These are phyloP conservation scores for Phaffia tasmanica DNA, from an alignment of 768 basidiomycete species.

Conservation along the genomic window DNA sequence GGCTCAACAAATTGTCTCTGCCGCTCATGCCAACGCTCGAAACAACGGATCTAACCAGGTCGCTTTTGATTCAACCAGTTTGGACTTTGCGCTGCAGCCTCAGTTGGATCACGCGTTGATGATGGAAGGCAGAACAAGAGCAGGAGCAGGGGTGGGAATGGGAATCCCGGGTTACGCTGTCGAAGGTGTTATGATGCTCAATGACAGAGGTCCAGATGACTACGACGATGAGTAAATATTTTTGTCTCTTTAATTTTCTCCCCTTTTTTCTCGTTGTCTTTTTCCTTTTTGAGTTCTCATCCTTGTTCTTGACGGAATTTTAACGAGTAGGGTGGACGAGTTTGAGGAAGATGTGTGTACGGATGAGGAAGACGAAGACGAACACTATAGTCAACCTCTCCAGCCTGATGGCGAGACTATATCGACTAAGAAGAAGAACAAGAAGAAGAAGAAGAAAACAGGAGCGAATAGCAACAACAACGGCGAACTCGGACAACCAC, in stretches of 20 bases:
- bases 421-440: conserved; percentile 26
- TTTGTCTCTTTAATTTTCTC: not conserved
- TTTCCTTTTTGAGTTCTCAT: not conserved
- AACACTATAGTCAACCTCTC: conserved; percentile 2
- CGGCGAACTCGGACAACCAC: not conserved
- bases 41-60: conserved; percentile 16
- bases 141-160: conserved; percentile 33
- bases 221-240: conserved; percentile 22
- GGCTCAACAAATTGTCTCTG: conserved; percentile 50
- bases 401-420: conserved; percentile 12
- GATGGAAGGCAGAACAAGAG: conserved; percentile 26
- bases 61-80: conserved; percentile 41
- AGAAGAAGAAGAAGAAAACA: conserved; percentile 26
- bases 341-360: conserved; percentile 42
- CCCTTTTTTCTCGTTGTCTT: not conserved
- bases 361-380: conserved; percentile 24
- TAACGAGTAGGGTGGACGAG: conserved; percentile 41
- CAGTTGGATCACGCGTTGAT: conserved; percentile 31
- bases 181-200: conserved; percentile 25
- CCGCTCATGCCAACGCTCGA: conserved; percentile 36
- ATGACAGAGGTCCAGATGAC: conserved; percentile 24
- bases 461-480: conserved; percentile 3
- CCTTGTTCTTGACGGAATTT: not conserved
- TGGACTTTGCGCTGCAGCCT: conserved; percentile 35
- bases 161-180: not conserved